These are phyloP conservation scores for Fennellomyces sp. DNA, from an alignment of 371 early-diverging fungal species.

Conservation along the genomic window DNA sequence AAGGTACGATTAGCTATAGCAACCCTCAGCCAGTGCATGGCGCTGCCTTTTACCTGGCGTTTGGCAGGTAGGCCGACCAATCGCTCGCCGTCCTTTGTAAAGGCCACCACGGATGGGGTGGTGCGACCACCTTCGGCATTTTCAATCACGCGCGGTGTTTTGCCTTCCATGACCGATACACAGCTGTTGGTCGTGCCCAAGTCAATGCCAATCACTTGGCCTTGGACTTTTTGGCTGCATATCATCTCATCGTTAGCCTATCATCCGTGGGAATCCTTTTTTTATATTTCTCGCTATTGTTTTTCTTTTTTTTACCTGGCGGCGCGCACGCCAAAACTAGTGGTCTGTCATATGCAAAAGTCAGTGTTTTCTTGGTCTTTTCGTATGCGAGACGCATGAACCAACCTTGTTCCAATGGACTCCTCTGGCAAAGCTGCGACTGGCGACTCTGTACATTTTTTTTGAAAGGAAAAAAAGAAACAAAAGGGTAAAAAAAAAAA, in stretches of 20 bases:
- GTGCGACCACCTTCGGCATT: conserved; percentile 93
- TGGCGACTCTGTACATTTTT: conserved; percentile 46
- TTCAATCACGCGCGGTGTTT: conserved; percentile 91
- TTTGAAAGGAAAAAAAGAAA: conserved; percentile 9
- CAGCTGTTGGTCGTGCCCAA: conserved; percentile 99
- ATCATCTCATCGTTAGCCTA: too few species aligned
- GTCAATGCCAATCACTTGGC: conserved; percentile 96
- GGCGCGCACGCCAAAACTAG: conserved; percentile 21
- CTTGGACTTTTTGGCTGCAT: conserved; percentile 70
- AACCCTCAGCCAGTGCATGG: too few species aligned
- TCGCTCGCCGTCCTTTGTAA: conserved; percentile 84
- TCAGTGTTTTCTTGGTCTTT: not conserved
- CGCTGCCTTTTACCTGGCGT: conserved; percentile 72
- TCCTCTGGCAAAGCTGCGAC: conserved; percentile 10
- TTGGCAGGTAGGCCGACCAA: conserved; percentile 94
- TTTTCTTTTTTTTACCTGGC: conserved; percentile 15
- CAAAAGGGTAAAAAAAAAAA: conserved; percentile 7
- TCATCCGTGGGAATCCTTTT: conserved; percentile 7
- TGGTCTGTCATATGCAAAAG: not conserved
- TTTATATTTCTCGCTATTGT: not conserved
- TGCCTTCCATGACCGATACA: conserved; percentile 94
- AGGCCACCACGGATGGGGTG: conserved; percentile 94
- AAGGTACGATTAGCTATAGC: too few species aligned
- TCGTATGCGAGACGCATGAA: not conserved
- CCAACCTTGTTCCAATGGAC: conserved; percentile 4